Evolutionary conservation across 1,284 basidiomycete species (phyloP).

Genomic region (Sanghuangporus weigelae): DNA sequence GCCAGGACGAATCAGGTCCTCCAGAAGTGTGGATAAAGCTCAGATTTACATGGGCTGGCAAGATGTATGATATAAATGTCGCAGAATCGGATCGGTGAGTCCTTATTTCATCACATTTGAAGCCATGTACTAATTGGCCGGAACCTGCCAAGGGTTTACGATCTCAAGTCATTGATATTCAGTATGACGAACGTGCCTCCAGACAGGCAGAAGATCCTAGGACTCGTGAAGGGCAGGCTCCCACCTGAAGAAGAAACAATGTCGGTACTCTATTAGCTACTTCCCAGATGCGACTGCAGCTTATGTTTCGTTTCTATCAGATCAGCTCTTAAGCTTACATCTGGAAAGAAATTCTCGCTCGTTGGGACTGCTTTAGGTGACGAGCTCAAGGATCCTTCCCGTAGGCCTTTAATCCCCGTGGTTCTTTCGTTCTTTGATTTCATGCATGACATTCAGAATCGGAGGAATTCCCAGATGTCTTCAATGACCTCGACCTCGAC

Average conservation of each 20-base stretch:
- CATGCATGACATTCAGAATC: constrained; percentile 39
- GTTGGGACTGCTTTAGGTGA: constrained; percentile 80
- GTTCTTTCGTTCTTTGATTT: not conserved
- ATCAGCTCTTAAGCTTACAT: constrained; percentile 50
- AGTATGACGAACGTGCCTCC: constrained; percentile 76
- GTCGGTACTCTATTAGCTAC: constrained; percentile 33
- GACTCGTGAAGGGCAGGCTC: constrained; percentile 80
- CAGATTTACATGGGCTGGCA: constrained; percentile 60
- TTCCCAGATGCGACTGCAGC: constrained; percentile 8
- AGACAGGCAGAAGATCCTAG: constrained; percentile 86
- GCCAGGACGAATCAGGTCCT: constrained; percentile 6
- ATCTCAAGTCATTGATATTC: constrained; percentile 61
- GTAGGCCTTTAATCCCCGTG: constrained; percentile 24
- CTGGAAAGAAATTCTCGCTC: constrained; percentile 72
- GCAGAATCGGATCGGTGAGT: constrained; percentile 66
- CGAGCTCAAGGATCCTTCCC: constrained; percentile 74
- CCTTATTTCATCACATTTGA: constrained; percentile 6
- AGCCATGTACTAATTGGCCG: not conserved
- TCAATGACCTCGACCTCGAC: constrained; percentile 79
- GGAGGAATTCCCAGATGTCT: constrained; percentile 62
- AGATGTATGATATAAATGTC: constrained; percentile 50
- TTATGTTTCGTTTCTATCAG: constrained; percentile 28
- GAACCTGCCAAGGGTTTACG: constrained; percentile 48
- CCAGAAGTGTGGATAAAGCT: constrained; percentile 50
- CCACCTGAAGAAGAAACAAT: constrained; percentile 68